phyloP scores from a whole-genome alignment of 2,329 filamentous ascomycete genomes.

The Sarocladium strictum region DNA sequence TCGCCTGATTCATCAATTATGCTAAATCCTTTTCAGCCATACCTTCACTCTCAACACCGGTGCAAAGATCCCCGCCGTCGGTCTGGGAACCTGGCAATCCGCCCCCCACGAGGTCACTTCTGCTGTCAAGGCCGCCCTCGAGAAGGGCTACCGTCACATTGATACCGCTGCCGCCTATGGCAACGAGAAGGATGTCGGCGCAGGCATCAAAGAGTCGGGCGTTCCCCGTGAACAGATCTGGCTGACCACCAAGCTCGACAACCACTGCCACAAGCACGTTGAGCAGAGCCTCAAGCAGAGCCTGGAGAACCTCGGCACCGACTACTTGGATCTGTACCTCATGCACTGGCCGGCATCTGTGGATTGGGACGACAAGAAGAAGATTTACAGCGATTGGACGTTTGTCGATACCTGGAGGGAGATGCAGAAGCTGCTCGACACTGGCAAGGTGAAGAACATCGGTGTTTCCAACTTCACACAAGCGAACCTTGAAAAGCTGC shows the following conservation, averaged over 20 bases:
- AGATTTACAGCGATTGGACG: slow-evolving; percentile 72
- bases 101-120: slow-evolving; percentile 60
- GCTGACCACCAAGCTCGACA: slow-evolving; percentile 78
- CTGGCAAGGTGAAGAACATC: slow-evolving; percentile 71
- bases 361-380: slow-evolving; percentile 55
- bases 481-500: slow-evolving; percentile 70
- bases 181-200: slow-evolving; percentile 66
- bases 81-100: slow-evolving; percentile 77
- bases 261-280: slow-evolving; percentile 69
- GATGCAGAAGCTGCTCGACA: slow-evolving; percentile 62
- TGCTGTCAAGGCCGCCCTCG: slow-evolving; percentile 65
- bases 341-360: slow-evolving; percentile 68
- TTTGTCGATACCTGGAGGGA: slow-evolving; percentile 65
- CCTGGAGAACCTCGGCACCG: slow-evolving; percentile 53
- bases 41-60: slow-evolving; percentile 69
- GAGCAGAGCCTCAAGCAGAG: slow-evolving; percentile 54
- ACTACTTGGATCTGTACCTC: slow-evolving; percentile 66
- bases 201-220: slow-evolving; percentile 57
- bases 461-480: slow-evolving; percentile 85
- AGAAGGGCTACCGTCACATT: slow-evolving; percentile 67
- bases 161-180: slow-evolving; percentile 73
- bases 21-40: neutral
- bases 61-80: slow-evolving; percentile 70
- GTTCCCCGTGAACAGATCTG: slow-evolving; percentile 62
- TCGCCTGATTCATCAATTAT: neutral